Evolutionary conservation across 257 asterid genomes (phyloP).

Genomic region (Rubia yunnanensis): DNA sequence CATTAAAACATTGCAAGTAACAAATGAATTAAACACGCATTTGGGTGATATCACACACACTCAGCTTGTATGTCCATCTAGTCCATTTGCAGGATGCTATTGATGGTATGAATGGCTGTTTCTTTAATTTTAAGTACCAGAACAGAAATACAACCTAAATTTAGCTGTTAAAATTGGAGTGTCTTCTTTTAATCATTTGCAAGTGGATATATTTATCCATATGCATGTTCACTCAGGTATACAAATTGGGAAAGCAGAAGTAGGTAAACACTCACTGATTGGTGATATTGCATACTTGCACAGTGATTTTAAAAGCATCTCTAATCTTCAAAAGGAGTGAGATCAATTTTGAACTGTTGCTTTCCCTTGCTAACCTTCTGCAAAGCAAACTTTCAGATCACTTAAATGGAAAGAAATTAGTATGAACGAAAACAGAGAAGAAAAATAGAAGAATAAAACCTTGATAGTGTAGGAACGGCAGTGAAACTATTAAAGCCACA

Average conservation of each 20-base stretch:
- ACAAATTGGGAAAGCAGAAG: background rate
- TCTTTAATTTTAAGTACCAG: background rate
- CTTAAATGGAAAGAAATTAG: background rate
- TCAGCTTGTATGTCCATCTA: no score
- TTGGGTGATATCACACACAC: background rate
- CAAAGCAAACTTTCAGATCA: constrained; percentile 2
- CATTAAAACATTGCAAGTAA: background rate
- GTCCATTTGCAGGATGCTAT: no score
- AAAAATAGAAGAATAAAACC: background rate
- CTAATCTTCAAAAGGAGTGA: constrained; percentile 53
- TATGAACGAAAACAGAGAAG: background rate
- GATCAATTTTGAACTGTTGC: constrained; percentile 63
- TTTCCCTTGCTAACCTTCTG: constrained; percentile 91
- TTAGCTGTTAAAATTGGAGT: background rate
- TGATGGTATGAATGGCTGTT: background rate
- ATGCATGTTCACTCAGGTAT: background rate
- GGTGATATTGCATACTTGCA: background rate
- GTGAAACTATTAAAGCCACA: background rate
- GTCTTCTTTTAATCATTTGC: background rate
- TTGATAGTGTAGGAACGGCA: background rate
- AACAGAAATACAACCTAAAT: background rate
- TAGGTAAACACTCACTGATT: background rate
- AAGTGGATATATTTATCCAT: background rate
- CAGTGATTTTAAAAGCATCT: background rate
- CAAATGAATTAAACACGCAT: background rate